phyloP scores from a whole-genome alignment of 805 yeast species.

The Ogataea pilisensis region DNA sequence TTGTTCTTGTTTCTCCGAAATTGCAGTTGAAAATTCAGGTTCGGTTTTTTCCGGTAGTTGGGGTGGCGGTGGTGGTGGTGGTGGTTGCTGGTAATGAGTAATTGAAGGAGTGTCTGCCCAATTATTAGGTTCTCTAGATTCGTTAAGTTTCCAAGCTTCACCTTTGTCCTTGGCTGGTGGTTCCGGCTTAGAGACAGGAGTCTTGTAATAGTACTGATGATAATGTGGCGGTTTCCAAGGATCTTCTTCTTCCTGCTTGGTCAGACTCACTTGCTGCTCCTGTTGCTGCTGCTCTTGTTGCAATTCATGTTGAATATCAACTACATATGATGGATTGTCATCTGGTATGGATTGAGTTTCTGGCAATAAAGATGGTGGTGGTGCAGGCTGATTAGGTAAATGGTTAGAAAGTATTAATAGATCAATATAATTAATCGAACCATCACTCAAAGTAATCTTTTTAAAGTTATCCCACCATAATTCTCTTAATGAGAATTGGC shows the following conservation, averaged over 20 bases:
- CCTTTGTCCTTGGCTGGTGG: conserved; percentile 23
- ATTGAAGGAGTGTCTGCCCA: no score
- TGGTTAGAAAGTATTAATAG: conserved; percentile 20
- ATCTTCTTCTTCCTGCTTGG: neutral
- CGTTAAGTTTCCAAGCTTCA: conserved; percentile 31
- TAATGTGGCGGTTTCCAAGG: conserved; percentile 5
- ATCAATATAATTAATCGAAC: conserved; percentile 13
- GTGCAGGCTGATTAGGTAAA: conserved; percentile 18
- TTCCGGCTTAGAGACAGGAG: conserved; percentile 25
- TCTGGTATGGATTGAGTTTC: neutral
- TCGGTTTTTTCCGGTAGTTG: no score
- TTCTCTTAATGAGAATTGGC: conserved; percentile 15
- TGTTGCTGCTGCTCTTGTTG: no score
- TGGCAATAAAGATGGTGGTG: neutral
- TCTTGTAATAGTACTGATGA: conserved; percentile 16
- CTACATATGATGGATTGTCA: neutral
- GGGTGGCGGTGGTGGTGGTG: no score
- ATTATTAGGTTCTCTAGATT: conserved; percentile 15
- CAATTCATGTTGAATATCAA: no score
- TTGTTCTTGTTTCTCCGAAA: no score
- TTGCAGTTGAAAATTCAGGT: no score
- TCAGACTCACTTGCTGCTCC: no score
- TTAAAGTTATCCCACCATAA: conserved; percentile 30
- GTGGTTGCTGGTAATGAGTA: no score
- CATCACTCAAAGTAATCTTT: neutral